A percentile compares a stretch with the other conserved stretches of the same genome.
These are phyloP conservation scores for Hemisphaericaspora lyxosophila DNA, from an alignment of 1,139 yeast genomes.

Conservation along the genomic window DNA sequence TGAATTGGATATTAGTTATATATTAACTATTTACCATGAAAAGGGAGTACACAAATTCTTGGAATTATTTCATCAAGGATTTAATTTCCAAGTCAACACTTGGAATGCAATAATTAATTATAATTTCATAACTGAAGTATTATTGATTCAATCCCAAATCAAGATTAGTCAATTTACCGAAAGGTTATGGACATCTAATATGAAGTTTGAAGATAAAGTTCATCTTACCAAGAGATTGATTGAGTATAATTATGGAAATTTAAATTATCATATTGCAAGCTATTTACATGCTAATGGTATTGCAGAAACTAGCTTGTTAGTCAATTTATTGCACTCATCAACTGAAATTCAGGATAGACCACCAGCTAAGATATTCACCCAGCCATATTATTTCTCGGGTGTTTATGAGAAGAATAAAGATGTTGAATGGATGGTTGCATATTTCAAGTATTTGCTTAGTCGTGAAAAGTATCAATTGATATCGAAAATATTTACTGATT, in stretches of 20 bases:
- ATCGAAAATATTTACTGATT: constrained; percentile 11
- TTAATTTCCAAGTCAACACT: constrained; percentile 30
- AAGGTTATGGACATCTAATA: constrained; percentile 24
- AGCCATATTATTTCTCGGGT: constrained; percentile 10
- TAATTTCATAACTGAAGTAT: constrained; percentile 24
- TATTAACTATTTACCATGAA: constrained; percentile 31
- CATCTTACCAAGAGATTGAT: constrained; percentile 22
- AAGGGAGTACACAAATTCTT: constrained; percentile 30
- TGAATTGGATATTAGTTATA: constrained; percentile 27
- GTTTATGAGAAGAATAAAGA: constrained; percentile 11
- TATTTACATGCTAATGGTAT: constrained; percentile 13
- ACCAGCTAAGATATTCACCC: constrained; percentile 5
- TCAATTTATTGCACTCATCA: constrained; percentile 12
- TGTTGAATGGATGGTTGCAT: constrained; percentile 20
- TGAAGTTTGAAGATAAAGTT: constrained; percentile 16
- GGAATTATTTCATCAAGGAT: constrained; percentile 28
- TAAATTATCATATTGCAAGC: constrained; percentile 26
- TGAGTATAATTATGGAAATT: constrained; percentile 27
- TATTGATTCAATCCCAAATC: constrained; percentile 20
- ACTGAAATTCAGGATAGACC: constrained; percentile 1
- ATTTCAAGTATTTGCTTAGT: constrained; percentile 19
- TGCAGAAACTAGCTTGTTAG: constrained; percentile 14
- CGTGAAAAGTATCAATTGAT: constrained; percentile 12
- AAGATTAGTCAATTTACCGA: constrained; percentile 24
- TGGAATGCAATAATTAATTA: constrained; percentile 36